These are phyloP conservation scores for Chrysoporthe deuterocubensis DNA, from an alignment of 2,329 filamentous ascomycete species.

Conservation along the genomic window DNA sequence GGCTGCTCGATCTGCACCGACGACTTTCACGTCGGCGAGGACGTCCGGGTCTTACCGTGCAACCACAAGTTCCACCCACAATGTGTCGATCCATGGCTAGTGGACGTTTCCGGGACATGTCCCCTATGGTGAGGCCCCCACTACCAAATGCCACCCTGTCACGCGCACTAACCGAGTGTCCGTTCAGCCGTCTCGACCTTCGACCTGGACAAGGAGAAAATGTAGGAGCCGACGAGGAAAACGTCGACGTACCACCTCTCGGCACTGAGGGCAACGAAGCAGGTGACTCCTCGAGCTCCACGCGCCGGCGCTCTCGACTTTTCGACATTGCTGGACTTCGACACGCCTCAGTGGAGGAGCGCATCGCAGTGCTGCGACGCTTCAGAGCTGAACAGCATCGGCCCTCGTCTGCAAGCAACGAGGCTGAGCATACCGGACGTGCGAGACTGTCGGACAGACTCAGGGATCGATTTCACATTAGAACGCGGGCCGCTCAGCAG, in stretches of 20 bases:
- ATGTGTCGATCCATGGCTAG: conserved; percentile 71
- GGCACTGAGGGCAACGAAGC: conserved; percentile 43
- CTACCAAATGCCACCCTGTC: background rate
- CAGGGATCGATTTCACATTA: conserved; percentile 57
- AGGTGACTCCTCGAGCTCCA: conserved; percentile 38
- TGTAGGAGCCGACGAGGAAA: conserved; percentile 32
- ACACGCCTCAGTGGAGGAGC: conserved; percentile 63
- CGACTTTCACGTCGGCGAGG: conserved; percentile 68
- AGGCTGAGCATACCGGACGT: conserved; percentile 44
- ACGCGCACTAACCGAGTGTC: conserved; percentile 21
- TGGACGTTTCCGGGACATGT: conserved; percentile 72
- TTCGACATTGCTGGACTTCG: conserved; percentile 62
- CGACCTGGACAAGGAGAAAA: conserved; percentile 43
- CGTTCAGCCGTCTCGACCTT: conserved; percentile 58
- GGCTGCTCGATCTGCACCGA: conserved; percentile 73
- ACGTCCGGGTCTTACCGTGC: conserved; percentile 70
- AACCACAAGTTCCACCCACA: conserved; percentile 70
- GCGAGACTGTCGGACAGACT: conserved; percentile 53
- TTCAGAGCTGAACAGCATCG: conserved; percentile 48
- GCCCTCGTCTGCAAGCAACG: conserved; percentile 13
- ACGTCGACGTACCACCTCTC: conserved; percentile 44
- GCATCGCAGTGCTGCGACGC: conserved; percentile 62
- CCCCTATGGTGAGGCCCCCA: conserved; percentile 63
- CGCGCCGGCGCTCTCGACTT: conserved; percentile 54
- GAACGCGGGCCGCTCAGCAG: conserved; percentile 44